These are phyloP conservation scores for Albophoma yamanashiensis DNA, from an alignment of 2,329 filamentous ascomycete genomes.

Conservation along the genomic window DNA sequence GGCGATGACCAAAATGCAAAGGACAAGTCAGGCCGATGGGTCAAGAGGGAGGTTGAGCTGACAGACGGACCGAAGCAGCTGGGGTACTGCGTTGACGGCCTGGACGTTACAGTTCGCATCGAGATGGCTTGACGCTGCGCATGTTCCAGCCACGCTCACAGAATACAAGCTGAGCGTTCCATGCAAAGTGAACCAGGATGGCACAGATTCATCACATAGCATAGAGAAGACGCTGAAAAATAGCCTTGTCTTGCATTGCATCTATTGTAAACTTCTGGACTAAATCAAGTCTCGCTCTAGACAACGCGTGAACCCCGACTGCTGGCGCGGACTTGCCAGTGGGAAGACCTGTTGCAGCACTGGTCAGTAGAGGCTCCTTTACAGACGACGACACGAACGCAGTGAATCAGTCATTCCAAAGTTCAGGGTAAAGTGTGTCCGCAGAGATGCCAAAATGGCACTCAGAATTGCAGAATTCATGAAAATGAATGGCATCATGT, in stretches of 20 bases:
- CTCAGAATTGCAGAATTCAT: conserved; percentile 42
- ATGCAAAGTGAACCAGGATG: not conserved
- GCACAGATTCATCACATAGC: not conserved
- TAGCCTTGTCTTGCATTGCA: not conserved
- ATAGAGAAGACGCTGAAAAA: not conserved
- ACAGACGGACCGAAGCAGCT: conserved; percentile 70
- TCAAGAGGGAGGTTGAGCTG: conserved; percentile 71
- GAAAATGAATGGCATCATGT: conserved; percentile 26
- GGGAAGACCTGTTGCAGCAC: not conserved
- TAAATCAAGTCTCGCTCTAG: not conserved
- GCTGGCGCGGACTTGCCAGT: not conserved
- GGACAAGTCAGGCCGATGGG: conserved; percentile 45
- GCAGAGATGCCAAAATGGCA: conserved; percentile 15
- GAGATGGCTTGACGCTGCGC: conserved; percentile 28
- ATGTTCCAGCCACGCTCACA: not conserved
- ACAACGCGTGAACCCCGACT: not conserved
- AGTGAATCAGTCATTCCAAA: not conserved
- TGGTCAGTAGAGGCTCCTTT: not conserved
- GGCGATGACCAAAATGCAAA: conserved; percentile 6
- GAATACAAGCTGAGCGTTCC: too few species aligned
- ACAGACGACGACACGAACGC: not conserved
- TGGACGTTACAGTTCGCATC: conserved; percentile 60
- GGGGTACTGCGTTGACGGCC: conserved; percentile 71
- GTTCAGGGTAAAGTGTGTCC: conserved; percentile 14
- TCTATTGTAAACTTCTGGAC: not conserved